These are phyloP conservation scores for Wickerhamia fluorescens DNA, from an alignment of 805 yeast species.

Conservation along the genomic window DNA sequence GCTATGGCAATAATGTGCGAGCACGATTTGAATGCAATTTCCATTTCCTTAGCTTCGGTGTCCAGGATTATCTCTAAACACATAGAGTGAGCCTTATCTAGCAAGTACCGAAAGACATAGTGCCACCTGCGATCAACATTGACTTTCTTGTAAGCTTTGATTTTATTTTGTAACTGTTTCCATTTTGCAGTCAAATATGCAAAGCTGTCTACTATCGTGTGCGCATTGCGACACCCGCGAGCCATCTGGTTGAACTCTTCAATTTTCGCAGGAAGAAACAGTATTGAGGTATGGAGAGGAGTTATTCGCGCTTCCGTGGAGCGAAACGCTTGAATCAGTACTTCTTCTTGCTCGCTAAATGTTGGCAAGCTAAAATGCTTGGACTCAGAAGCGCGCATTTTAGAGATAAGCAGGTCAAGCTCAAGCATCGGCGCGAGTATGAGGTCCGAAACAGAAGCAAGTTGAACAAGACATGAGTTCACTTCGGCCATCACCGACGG, in stretches of 20 bases:
- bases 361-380: constrained; percentile 30
- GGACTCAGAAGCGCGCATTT: too few relatives aligned
- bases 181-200: constrained; percentile 27
- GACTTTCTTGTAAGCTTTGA: constrained; percentile 36
- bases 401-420: too few relatives aligned
- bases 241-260: constrained; percentile 31
- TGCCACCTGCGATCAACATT: constrained; percentile 52
- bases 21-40: constrained; percentile 30
- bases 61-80: constrained; percentile 10
- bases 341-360: constrained; percentile 21
- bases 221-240: constrained; percentile 2
- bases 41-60: constrained; percentile 14
- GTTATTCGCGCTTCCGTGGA: constrained; percentile 34
- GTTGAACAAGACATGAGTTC: too few relatives aligned
- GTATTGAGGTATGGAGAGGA: constrained; percentile 48
- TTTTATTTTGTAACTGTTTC: constrained; percentile 33
- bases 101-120: constrained; percentile 42
- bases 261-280: constrained; percentile 44
- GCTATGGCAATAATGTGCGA: constrained; percentile 30
- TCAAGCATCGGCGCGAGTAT: too few relatives aligned
- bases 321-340: constrained; percentile 35
- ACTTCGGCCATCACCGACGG: too few relatives aligned
- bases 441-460: too few relatives aligned
- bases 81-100: constrained; percentile 28
- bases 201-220: too few relatives aligned